phyloP scores from a whole-genome alignment of 148 eudicot genomes.

The Tetragonia tetragonoides region DNA sequence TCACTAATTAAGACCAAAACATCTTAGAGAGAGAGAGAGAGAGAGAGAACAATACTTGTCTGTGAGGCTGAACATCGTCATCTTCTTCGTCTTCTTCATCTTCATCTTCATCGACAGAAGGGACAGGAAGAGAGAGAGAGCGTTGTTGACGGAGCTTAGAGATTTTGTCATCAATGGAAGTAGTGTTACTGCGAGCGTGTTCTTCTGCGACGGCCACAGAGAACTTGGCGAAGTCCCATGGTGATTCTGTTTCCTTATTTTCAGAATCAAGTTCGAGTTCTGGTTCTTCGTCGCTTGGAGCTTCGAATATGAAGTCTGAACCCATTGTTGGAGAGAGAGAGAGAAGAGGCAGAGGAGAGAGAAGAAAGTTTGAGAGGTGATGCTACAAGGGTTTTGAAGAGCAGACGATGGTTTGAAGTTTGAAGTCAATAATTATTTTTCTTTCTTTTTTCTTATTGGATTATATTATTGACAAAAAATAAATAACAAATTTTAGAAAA shows the following conservation, averaged over 20 bases:
- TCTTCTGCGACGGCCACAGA: constrained; percentile 77
- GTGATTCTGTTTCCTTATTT: constrained; percentile 33
- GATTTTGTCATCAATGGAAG: constrained; percentile 78
- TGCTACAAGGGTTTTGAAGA: neutral
- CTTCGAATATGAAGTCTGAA: constrained; percentile 39
- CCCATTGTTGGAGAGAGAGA: constrained; percentile 2
- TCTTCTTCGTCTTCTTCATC: neutral
- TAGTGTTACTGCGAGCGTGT: constrained; percentile 72
- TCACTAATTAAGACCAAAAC: neutral
- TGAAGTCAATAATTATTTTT: no score
- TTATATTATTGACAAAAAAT: no score
- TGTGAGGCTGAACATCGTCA: constrained; percentile 31
- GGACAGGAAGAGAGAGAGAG: constrained; percentile 13
- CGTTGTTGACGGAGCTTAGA: constrained; percentile 39
- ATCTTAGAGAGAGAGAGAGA: no score
- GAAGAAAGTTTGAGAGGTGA: neutral
- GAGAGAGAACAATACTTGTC: constrained; percentile 32
- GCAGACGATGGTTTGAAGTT: no score
- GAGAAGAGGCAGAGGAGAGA: neutral
- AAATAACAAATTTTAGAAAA: no score
- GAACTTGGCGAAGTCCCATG: constrained; percentile 87
- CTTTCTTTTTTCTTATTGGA: no score
- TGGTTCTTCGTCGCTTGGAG: constrained; percentile 50
- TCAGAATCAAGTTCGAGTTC: constrained; percentile 31
- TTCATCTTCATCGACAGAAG: constrained; percentile 13